phyloP scores from a whole-genome alignment of 768 basidiomycete genomes.

The Udeniomyces megalosporus region DNA sequence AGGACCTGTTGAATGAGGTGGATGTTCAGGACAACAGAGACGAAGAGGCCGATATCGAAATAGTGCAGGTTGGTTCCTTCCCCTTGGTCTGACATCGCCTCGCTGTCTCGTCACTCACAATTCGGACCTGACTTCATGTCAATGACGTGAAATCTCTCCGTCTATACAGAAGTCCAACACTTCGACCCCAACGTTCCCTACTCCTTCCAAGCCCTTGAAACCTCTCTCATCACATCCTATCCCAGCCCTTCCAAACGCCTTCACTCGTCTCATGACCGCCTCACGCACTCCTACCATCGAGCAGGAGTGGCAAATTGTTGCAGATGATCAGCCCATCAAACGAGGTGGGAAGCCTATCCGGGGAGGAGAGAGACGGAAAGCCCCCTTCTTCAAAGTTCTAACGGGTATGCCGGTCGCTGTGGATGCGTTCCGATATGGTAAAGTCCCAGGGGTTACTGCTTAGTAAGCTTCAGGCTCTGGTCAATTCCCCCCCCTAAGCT shows the following conservation, averaged over 20 bases:
- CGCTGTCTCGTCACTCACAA: no score
- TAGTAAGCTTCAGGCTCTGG: conserved; percentile 62
- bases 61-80: conserved; percentile 25
- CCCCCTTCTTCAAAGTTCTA: conserved; percentile 86
- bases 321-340: conserved; percentile 27
- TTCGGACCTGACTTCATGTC: no score
- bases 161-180: no score
- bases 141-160: no score
- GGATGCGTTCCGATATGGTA: conserved; percentile 89
- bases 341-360: conserved; percentile 21
- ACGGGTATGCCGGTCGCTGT: conserved; percentile 97
- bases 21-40: neutral
- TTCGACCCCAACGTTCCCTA: conserved; percentile 12
- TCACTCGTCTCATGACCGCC: conserved; percentile 79
- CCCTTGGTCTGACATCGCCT: conserved; percentile 20
- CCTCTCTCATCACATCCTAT: neutral
- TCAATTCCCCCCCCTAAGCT: no score
- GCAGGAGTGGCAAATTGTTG: conserved; percentile 47
- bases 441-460: conserved; percentile 71
- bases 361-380: conserved; percentile 42
- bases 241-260: conserved; percentile 35
- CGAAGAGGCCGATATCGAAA: conserved; percentile 19
- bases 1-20: no score
- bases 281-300: conserved; percentile 65
- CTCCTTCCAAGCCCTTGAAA: neutral